phyloP scores from a whole-genome alignment of 2,329 filamentous ascomycete genomes.

The Talaromyces sp. region DNA sequence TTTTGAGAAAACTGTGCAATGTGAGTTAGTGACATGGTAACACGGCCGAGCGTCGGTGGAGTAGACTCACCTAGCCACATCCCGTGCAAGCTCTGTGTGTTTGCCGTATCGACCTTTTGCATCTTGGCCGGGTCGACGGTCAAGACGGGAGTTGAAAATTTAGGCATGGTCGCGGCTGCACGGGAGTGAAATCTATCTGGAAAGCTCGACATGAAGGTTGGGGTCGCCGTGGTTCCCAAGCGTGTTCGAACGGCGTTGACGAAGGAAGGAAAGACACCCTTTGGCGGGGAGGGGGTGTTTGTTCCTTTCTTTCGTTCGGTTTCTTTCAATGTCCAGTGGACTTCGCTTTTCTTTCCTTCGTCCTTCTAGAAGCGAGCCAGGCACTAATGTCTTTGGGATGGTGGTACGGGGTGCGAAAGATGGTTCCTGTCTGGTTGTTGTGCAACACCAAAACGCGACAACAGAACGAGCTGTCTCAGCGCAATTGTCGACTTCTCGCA shows the following conservation, averaged over 20 bases:
- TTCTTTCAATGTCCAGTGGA: neutral
- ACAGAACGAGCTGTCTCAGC: neutral
- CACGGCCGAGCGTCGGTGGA: neutral
- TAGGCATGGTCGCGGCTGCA: conserved; percentile 59
- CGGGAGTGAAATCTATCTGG: conserved; percentile 6
- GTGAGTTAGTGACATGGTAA: neutral
- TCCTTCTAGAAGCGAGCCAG: neutral
- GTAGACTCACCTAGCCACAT: conserved; percentile 90
- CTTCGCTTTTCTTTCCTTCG: no score
- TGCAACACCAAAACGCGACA: neutral
- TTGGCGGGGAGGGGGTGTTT: conserved; percentile 16
- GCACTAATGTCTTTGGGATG: neutral
- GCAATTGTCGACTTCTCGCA: neutral
- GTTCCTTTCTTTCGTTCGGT: conserved; percentile 6
- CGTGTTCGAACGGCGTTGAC: conserved; percentile 37
- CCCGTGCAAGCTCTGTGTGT: conserved; percentile 87
- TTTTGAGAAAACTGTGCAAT: conserved; percentile 73
- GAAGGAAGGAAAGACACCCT: conserved; percentile 15
- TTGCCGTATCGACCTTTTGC: conserved; percentile 89
- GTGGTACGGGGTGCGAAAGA: neutral
- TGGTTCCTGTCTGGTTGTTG: neutral
- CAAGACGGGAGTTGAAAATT: conserved; percentile 77
- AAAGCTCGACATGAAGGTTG: conserved; percentile 21
- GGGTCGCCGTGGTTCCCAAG: conserved; percentile 40
- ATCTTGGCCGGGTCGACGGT: conserved; percentile 89